Base-by-base conservation (phyloP, 2,329 filamentous ascomycete genomes). In the Aphanocladium album region DNA sequence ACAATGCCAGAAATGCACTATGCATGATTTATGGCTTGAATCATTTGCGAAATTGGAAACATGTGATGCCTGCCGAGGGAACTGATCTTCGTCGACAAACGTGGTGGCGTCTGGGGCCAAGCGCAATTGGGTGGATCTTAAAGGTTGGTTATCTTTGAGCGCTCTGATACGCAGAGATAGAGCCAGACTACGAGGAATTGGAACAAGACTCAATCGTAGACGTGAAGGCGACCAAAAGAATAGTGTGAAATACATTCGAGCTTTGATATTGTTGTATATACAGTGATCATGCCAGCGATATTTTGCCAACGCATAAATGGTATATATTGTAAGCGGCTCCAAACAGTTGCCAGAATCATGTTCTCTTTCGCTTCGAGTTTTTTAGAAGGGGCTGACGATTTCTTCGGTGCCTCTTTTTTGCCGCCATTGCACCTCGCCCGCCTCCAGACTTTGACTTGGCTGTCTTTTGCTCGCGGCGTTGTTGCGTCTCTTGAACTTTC, bases 131-230 rank as follows among this genome's bases (percentile, higher is more conserved):
- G 55, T 57, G 55, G 55, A 57, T 49, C 55, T 45, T 49, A 30
- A 30, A 45, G 45, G 39, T 57, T 57, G 55, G 55, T 57, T 50
- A 57, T 57, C 55, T 57, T 21, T 57, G 33, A 30, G 55, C 55
- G 55, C 55, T 57, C 45, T 57, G 55, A 57, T 57, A 50, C 55
- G 55, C 45, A 33, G 47, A 51, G 27, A 50, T 35, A 51, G 23
- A 17, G 19, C 17, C 3, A 16, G 11, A 5, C 30, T 37, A n/a
- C 19, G n/a, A 33, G 11, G 27, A n/a, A 35, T 19, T n/a, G 8
- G 11, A 1, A 9, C n/a, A 35, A 16, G 27, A 5, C 47, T 50
- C 17, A 50, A 30, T 50, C 23, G 27, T 25, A 35, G 27, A 25
- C 5, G 6, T 5, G 5, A 5, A 35, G n/a, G n/a, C 4, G n/a